Evolutionary conservation across 805 yeast genomes (phyloP).

Genomic region (Lipomyces starkeyi): DNA sequence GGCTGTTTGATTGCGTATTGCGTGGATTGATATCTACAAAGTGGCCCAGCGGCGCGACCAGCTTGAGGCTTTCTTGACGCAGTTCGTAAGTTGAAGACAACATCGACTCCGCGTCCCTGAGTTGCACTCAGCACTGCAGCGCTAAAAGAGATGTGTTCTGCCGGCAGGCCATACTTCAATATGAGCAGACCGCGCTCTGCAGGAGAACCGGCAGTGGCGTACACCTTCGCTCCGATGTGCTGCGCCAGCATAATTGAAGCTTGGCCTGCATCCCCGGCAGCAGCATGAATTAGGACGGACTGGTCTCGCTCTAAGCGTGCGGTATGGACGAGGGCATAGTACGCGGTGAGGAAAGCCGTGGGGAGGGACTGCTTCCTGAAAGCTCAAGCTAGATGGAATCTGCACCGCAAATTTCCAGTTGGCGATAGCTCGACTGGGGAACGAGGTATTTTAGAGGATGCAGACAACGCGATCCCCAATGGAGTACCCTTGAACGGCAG

Average conservation of each 20-base stretch:
- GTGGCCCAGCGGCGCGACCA: background rate
- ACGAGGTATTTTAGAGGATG: too few species aligned
- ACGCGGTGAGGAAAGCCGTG: background rate
- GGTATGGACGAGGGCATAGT: background rate
- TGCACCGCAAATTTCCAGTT: too few species aligned
- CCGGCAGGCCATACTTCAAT: background rate
- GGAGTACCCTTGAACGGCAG: too few species aligned
- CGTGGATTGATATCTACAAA: background rate
- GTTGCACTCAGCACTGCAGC: background rate
- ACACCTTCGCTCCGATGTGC: background rate
- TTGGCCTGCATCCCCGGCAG: background rate
- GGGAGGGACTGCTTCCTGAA: too few species aligned
- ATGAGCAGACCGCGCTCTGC: background rate
- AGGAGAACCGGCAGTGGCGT: background rate
- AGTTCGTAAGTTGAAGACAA: background rate
- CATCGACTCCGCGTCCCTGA: background rate
- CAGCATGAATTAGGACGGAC: background rate
- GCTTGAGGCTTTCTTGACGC: background rate
- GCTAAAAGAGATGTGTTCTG: background rate
- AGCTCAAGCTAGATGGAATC: too few species aligned
- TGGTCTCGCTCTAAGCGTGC: background rate
- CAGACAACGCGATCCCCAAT: too few species aligned
- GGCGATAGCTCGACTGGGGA: too few species aligned
- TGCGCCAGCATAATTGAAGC: background rate
- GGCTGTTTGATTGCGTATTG: too few species aligned